phyloP scores from a whole-genome alignment of 225 moss, liverwort and hornwort species.

The Lunularia cruciata region DNA sequence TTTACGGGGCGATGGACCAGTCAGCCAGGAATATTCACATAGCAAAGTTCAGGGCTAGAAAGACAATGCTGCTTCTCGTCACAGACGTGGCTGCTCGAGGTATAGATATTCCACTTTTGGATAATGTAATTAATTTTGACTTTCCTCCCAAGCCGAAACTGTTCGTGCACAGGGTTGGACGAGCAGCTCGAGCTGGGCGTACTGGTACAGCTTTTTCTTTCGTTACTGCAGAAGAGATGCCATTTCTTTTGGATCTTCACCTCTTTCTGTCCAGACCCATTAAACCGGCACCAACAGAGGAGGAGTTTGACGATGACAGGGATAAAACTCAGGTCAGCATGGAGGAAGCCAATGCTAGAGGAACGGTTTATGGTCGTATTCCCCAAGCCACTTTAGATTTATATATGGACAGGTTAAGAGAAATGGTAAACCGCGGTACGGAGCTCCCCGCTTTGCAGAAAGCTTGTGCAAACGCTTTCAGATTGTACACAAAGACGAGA shows the following conservation, averaged over 20 bases:
- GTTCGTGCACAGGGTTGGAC: constrained; percentile 94
- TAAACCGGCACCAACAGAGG: constrained; percentile 73
- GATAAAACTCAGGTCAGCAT: constrained; percentile 56
- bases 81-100: constrained; percentile 96
- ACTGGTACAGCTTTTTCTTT: constrained; percentile 78
- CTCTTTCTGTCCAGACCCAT: constrained; percentile 84
- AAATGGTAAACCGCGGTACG: constrained; percentile 56
- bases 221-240: constrained; percentile 80
- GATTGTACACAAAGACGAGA: constrained; percentile 78
- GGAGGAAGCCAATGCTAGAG: constrained; percentile 57
- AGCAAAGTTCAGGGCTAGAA: constrained; percentile 90
- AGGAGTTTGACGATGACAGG: constrained; percentile 53
- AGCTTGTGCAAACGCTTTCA: constrained; percentile 72
- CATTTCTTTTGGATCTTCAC: constrained; percentile 85
- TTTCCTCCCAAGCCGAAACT: constrained; percentile 97
- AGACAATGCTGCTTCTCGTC: constrained; percentile 82
- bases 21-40: constrained; percentile 93
- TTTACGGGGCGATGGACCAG: constrained; percentile 98
- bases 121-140: constrained; percentile 94
- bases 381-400: constrained; percentile 79
- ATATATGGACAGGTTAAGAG: constrained; percentile 78
- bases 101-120: constrained; percentile 86
- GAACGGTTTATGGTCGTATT: constrained; percentile 87
- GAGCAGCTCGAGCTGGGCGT: constrained; percentile 95
- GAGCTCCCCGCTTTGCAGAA: constrained; percentile 76